Percentiles rank a stretch among this genome's conserved stretches.
phyloP scores from a whole-genome alignment of 352 stramenopile species.

The Phytophthora hybrid region DNA sequence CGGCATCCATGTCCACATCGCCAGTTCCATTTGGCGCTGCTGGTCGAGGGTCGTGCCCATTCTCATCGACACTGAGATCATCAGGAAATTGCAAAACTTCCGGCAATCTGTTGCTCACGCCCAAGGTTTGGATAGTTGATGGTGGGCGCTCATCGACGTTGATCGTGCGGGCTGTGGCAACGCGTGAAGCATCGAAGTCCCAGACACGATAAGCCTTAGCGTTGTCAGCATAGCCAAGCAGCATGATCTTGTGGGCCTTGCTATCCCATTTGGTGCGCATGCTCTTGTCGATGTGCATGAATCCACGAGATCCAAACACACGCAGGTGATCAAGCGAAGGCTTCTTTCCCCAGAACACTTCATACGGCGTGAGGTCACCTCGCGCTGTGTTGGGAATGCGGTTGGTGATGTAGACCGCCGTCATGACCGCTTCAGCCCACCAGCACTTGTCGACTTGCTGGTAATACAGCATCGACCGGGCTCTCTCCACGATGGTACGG shows the following conservation, averaged over 20 bases:
- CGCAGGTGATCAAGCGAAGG: conserved; percentile 22
- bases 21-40: background rate
- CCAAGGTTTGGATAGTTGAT: background rate
- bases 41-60: background rate
- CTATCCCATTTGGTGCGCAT: conserved; percentile 20
- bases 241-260: conserved; percentile 19
- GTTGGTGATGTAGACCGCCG: conserved; percentile 16
- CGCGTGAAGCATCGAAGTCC: conserved; percentile 5
- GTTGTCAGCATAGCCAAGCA: conserved; percentile 6
- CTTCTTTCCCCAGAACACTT: conserved; percentile 7
- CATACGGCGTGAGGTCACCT: conserved; percentile 1
- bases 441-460: conserved; percentile 10
- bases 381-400: conserved; percentile 14
- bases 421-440: conserved; percentile 14
- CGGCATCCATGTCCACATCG: background rate
- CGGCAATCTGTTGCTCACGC: background rate
- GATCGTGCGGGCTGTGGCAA: conserved; percentile 9
- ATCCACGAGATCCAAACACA: conserved; percentile 26
- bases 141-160: conserved; percentile 2
- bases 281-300: conserved; percentile 22
- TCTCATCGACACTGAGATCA: background rate
- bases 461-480: conserved; percentile 18
- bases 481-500: conserved; percentile 15
- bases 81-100: background rate
- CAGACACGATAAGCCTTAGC: conserved; percentile 21